Base-by-base conservation (phyloP, 2,329 filamentous ascomycete species). In the Ceratocystis papillata region DNA sequence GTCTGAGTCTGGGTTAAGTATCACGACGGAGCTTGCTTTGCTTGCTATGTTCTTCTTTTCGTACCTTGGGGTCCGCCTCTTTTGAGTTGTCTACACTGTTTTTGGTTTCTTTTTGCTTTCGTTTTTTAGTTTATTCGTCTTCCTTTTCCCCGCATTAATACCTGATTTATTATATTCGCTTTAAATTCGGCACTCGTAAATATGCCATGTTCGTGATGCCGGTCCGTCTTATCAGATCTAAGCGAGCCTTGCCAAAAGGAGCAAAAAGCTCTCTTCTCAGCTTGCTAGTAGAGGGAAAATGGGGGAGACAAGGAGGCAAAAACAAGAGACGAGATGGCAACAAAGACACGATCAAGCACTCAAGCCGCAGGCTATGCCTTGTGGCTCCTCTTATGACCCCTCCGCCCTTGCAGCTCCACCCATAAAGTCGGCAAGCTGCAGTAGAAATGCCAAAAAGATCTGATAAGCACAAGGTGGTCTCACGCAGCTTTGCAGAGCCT, bases 131-230 rank as follows among this genome's bases (percentile, higher is more conserved):
- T 62, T 62, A 53, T 25, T 15, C 8, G 57, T 7, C 20, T 65
- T 25, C 6, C 53, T 55, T 53, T 66, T 62, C 17, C 25, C 50
- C 60, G 17, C 44, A 55, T 59, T 33, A 59, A 59, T 59, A 37
- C 6, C 37, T 59, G 20, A 53, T 53, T 53, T 20, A 8, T 22
- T 22, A 53, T 53, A 15, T 25, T 53, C 15, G 20, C 48, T 15
- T 25, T 53, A 12, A 10, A 41, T 41, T 41, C 37, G 37, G 10
- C 37, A 12, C 37, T 12, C 37, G 10, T 41, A 12, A 4, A 8
- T 15, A 15, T 50, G 7, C 20, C 28, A 28, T 53, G 48, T 25
- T 53, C 48, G 12, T 53, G 46, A 50, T 50, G 46, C 6, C 8
- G 46, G n/a, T 12, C 20, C 10, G 48, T n/a, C 48, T 53, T 53